Conservation (phyloP, 805 yeast genomes). For the Ogataea salicorniae region DNA sequence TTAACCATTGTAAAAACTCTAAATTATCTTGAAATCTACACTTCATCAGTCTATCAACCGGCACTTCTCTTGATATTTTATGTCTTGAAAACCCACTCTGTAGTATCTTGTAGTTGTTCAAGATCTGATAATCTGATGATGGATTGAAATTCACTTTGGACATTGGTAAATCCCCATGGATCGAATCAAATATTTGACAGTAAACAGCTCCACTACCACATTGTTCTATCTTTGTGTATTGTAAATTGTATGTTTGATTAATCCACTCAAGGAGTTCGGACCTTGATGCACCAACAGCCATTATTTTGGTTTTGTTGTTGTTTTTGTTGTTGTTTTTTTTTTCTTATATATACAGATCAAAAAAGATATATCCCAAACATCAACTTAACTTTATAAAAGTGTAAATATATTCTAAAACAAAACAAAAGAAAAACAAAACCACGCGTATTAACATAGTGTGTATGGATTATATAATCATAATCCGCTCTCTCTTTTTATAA, state of each 20-base stretch:
- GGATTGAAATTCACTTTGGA: slow-evolving; percentile 68
- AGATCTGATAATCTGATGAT: slow-evolving; percentile 66
- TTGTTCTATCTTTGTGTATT: slow-evolving; percentile 78
- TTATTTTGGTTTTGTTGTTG: background rate
- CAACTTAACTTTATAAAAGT: too few relatives aligned
- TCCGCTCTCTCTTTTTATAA: too few relatives aligned
- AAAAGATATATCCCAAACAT: too few relatives aligned
- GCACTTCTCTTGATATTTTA: slow-evolving; percentile 65
- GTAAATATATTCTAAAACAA: too few relatives aligned
- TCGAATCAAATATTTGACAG: slow-evolving; percentile 85
- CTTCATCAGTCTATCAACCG: slow-evolving; percentile 75
- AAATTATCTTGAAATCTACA: slow-evolving; percentile 92
- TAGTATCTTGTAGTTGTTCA: slow-evolving; percentile 77
- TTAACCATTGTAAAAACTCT: slow-evolving; percentile 91
- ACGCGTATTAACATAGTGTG: too few relatives aligned
- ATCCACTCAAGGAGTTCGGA: slow-evolving; percentile 83
- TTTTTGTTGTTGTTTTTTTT: background rate
- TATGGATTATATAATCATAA: too few relatives aligned
- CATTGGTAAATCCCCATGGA: slow-evolving; percentile 81
- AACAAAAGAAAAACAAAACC: too few relatives aligned
- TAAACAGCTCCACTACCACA: slow-evolving; percentile 96
- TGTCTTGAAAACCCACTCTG: slow-evolving; percentile 77
- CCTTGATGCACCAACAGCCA: slow-evolving; percentile 65
- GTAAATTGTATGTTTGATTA: slow-evolving; percentile 60
- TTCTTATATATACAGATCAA: background rate